phyloP scores from a whole-genome alignment of 169 alveolate species.

The Prorocentrum cordatum region DNA sequence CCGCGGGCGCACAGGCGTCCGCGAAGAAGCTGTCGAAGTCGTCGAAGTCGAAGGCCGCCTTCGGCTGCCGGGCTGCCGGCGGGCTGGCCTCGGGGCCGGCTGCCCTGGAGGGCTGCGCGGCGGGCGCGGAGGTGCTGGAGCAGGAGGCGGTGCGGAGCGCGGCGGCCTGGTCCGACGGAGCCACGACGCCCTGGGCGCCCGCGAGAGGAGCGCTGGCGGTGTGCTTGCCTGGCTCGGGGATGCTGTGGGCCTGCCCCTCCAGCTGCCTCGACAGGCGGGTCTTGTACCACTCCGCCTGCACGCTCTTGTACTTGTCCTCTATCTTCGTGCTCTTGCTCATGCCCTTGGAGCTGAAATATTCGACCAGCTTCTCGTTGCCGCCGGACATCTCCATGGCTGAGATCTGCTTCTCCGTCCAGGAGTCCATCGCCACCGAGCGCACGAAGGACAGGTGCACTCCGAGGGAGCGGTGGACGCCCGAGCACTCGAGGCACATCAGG shows the following conservation, averaged over 20 bases:
- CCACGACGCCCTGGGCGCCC: too few species aligned
- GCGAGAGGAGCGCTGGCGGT: too few species aligned
- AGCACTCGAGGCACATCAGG: conserved; percentile 55
- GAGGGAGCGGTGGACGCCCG: conserved; percentile 46
- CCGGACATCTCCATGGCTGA: conserved; percentile 66
- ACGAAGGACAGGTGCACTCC: conserved; percentile 62
- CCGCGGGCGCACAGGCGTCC: too few species aligned
- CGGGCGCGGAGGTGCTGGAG: too few species aligned
- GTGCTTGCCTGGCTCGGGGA: conserved; percentile 63
- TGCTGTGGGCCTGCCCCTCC: conserved; percentile 38
- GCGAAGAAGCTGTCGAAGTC: too few species aligned
- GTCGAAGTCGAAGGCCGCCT: too few species aligned
- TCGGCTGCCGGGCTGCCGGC: too few species aligned
- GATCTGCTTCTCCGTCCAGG: conserved; percentile 63
- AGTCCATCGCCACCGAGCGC: conserved; percentile 48
- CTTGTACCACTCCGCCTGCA: conserved; percentile 59
- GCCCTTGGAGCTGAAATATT: not conserved
- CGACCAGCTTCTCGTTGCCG: conserved; percentile 31
- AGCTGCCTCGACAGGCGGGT: conserved; percentile 12
- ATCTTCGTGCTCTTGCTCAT: conserved; percentile 17
- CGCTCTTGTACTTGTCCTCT: conserved; percentile 30
- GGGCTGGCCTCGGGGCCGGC: too few species aligned
- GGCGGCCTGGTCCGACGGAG: too few species aligned
- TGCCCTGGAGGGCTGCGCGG: too few species aligned
- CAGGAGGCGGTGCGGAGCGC: too few species aligned